Conservation (phyloP, 2,329 filamentous ascomycete species). For the Colletotrichum abscissum region DNA sequence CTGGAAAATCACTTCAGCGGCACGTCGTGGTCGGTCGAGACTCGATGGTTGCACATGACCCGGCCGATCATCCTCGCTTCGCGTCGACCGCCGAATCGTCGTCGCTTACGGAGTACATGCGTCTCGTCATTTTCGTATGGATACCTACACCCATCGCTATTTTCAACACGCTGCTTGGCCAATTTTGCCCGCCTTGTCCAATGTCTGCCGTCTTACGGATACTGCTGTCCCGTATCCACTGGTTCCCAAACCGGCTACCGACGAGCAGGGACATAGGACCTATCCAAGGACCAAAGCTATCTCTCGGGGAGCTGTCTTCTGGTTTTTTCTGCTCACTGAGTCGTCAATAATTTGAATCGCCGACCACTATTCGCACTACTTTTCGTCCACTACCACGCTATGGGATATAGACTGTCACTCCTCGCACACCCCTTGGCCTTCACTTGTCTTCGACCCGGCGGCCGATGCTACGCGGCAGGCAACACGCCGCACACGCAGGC, state of each 20-base stretch:
- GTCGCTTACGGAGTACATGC: not conserved
- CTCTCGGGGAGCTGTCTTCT: not conserved
- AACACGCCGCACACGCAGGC: slow-evolving; percentile 2
- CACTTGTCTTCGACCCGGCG: not conserved
- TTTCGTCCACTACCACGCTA: too few species aligned
- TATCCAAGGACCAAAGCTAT: not conserved
- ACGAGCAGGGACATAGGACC: not conserved
- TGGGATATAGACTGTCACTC: not conserved
- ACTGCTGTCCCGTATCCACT: not conserved
- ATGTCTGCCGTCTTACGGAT: not conserved
- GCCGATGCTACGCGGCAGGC: slow-evolving; percentile 15
- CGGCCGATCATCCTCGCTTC: slow-evolving; percentile 1
- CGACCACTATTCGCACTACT: too few species aligned
- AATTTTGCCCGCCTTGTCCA: not conserved
- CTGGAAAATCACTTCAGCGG: not conserved
- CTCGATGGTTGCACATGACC: not conserved
- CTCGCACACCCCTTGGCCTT: not conserved
- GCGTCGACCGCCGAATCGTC: not conserved
- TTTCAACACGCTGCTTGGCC: not conserved
- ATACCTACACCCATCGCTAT: not conserved
- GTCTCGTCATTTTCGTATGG: not conserved
- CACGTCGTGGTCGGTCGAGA: not conserved
- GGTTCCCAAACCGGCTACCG: not conserved
- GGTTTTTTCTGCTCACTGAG: not conserved
- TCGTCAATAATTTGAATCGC: not conserved